Base-by-base conservation (phyloP, 441 rosid species). In the Caryocar brasiliense region DNA sequence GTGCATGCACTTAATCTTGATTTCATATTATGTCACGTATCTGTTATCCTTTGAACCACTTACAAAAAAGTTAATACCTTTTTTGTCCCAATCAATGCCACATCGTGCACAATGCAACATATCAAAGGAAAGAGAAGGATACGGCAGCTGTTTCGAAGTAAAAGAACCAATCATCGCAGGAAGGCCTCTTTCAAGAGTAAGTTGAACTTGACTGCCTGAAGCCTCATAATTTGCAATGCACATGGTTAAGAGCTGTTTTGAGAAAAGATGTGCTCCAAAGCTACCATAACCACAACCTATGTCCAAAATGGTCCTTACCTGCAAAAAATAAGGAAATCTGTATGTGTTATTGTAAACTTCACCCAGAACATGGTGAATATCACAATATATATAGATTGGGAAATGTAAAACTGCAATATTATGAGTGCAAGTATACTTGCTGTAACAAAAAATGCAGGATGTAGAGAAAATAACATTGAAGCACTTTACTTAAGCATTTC, bases 231-330 rank as follows among this genome's bases (percentile, higher is more conserved):
- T 77, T 14, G 99, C 99, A 39, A 93, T 78, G 78, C 99, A 93
- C 96, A 86, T 81, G 10, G 97, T 86, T 65, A 93, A 65, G 43
- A 93, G 73, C 44, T 80, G 85, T 57, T 82, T 84, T 3, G 95
- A 82, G 29, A 77, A 69, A 18, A 93, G 84, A 76, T 89, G 99
- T 15, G 99, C 99, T 39, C 99, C 99, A 68, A 86, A 93, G 80
- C 99, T 93, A 53, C 99, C 96, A 50, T 86, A 93, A 61, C 97
- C 99, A 59, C 97, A 90, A 56, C 97, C 97, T 53, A 93, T 81
- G 65, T 90, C 97, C 78, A 90, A 77, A 34, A 90, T 75, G 44
- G 90, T 84, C 63, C 99, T 77, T 46, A 90, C 78, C 99, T 93
- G 84, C 61, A 76, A 71, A n/a, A 43, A 19, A 29, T 25, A 5